Base-by-base conservation (phyloP, 192 early-diverging fungal genomes). In the Phlyctochytrium arcticum region DNA sequence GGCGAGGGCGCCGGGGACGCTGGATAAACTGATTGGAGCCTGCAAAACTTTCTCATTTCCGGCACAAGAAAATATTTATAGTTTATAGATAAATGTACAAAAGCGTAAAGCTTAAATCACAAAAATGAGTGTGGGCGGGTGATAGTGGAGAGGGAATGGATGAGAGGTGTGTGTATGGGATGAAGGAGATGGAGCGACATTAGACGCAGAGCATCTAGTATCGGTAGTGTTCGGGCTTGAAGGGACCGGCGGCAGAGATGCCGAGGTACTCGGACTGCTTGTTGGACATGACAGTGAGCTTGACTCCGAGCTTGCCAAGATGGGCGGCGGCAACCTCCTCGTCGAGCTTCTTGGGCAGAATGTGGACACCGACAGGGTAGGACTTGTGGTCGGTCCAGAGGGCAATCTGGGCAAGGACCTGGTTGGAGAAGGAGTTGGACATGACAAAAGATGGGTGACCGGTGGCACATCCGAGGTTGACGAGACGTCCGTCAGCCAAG, bases 381-480 rank as follows among this genome's bases (percentile, higher is more conserved):
- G 84, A 75, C 29, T 70, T 78, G 63, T 80, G 76, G 75, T 96
- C 87, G 68, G 94, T 97, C 94, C 94, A 98, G 75, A 98, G 88
- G 67, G 94, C 96, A 65, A 98, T 96, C 82, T 98, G 94, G 62
- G 96, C 96, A 51, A 97, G 84, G 56, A 92, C 90, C 88, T 97
- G 94, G 90, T 98, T 98, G 62, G 91, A 88, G 89, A 98, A 98
- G 48, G 94, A 97, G 90, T 95, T 96, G 84, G 92, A 95, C 96
- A 98, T 98, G 87, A 98, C 96, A 73, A 98, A 98, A 70, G 89
- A 91, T 60, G 94, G 93, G 87, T 97, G 94, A 54, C 96, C 96
- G 65, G 95, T 98, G 73, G 93, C 95, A 85, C 96, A 98, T 60
- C 94, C 93, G 75, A 98, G 83, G 92, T 96, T 98, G 82, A 98